Percentiles rank a stretch among this genome's conserved stretches.
Conservation (phyloP, 768 basidiomycete genomes). For the Floccularia luteovirens region DNA sequence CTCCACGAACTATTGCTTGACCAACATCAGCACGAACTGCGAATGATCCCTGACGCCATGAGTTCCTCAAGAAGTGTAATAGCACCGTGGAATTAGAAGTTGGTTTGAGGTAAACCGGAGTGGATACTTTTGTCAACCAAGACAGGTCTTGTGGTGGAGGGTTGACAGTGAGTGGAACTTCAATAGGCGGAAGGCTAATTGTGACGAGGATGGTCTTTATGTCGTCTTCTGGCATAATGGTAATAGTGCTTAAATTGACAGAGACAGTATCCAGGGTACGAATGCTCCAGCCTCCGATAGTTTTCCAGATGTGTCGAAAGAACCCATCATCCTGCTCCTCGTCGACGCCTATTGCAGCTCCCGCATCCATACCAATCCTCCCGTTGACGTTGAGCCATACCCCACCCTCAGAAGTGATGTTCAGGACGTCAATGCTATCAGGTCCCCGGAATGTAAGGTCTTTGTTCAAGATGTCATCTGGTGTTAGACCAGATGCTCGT, state of each 20-base stretch:
- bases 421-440: slow-evolving; percentile 52
- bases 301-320: slow-evolving; percentile 49
- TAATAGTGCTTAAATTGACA: slow-evolving; percentile 43
- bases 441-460: slow-evolving; percentile 55
- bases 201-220: slow-evolving; percentile 33
- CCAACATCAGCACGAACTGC: slow-evolving; percentile 35
- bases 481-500: slow-evolving; percentile 40
- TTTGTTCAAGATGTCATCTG: slow-evolving; percentile 50
- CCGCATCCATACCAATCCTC: slow-evolving; percentile 62
- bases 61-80: slow-evolving; percentile 42
- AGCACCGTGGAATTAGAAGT: slow-evolving; percentile 43
- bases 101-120: slow-evolving; percentile 43
- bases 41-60: slow-evolving; percentile 49
- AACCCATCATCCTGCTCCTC: slow-evolving; percentile 34
- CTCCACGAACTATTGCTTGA: slow-evolving; percentile 42
- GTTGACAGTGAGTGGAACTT: slow-evolving; percentile 47
- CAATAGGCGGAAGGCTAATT: slow-evolving; percentile 39
- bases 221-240: slow-evolving; percentile 36
- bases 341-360: slow-evolving; percentile 49
- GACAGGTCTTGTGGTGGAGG: slow-evolving; percentile 40
- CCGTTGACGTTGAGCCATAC: slow-evolving; percentile 54
- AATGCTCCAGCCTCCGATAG: slow-evolving; percentile 63
- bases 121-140: slow-evolving; percentile 53
- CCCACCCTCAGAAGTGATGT: slow-evolving; percentile 47
- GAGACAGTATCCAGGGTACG: slow-evolving; percentile 47